Evolutionary conservation across 2,329 filamentous ascomycete genomes (phyloP).

Genomic region (Diaporthe citriasiana): DNA sequence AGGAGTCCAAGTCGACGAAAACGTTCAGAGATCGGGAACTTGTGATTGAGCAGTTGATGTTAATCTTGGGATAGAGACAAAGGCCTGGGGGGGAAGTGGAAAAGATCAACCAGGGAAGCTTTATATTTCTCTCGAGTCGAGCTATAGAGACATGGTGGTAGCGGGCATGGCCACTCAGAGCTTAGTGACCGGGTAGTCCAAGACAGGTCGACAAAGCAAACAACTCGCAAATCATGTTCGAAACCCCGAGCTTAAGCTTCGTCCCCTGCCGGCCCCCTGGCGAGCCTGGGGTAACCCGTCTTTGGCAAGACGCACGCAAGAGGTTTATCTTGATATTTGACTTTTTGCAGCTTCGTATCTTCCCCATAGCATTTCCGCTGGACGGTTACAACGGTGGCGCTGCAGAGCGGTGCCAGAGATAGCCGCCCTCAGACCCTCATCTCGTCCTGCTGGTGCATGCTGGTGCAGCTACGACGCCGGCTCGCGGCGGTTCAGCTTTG

Average conservation of each 20-base stretch:
- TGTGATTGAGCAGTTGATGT: slow-evolving; percentile 1
- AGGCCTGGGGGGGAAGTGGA: neutral
- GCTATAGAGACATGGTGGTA: slow-evolving; percentile 26
- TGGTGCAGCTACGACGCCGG: slow-evolving; percentile 29
- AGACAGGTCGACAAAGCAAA: slow-evolving; percentile 35
- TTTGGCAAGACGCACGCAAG: slow-evolving; percentile 37
- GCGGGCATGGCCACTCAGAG: slow-evolving; percentile 34
- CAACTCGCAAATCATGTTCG: slow-evolving; percentile 39
- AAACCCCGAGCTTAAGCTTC: slow-evolving; percentile 36
- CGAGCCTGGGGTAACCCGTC: slow-evolving; percentile 33
- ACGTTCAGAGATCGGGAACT: neutral
- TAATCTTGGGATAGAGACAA: slow-evolving; percentile 23
- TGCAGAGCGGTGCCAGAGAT: slow-evolving; percentile 15
- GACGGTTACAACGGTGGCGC: slow-evolving; percentile 16
- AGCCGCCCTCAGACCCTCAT: slow-evolving; percentile 29
- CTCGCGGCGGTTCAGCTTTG: slow-evolving; percentile 5
- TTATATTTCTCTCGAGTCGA: slow-evolving; percentile 38
- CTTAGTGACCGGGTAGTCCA: slow-evolving; percentile 34
- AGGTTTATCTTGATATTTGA: slow-evolving; percentile 28
- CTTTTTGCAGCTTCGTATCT: slow-evolving; percentile 27
- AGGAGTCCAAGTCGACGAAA: slow-evolving; percentile 18
- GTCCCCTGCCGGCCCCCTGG: slow-evolving; percentile 31
- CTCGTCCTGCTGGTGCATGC: slow-evolving; percentile 12
- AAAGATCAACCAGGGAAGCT: slow-evolving; percentile 33
- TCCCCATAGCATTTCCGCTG: slow-evolving; percentile 18